These are phyloP conservation scores for Populus euphratica DNA, from an alignment of 345 rosid genomes.

Conservation along the genomic window DNA sequence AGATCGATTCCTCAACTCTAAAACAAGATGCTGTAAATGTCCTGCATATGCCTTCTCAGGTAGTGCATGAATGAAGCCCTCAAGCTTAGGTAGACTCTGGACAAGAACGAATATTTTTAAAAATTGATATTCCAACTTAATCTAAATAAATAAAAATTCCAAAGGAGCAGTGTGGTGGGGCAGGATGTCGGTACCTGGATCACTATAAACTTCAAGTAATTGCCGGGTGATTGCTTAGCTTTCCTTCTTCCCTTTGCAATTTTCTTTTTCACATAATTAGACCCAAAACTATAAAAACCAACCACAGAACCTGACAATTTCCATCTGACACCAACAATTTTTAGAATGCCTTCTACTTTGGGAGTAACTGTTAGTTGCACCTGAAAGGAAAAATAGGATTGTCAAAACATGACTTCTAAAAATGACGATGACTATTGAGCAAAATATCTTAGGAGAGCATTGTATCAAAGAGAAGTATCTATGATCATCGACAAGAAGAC, in stretches of 20 bases:
- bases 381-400: constrained; percentile 33
- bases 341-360: constrained; percentile 73
- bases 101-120: constrained; percentile 5
- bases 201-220: constrained; percentile 69
- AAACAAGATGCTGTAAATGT: constrained; percentile 62
- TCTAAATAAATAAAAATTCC: constrained; percentile 7
- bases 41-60: constrained; percentile 74
- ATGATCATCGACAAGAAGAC: background rate
- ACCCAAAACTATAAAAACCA: constrained; percentile 64
- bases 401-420: constrained; percentile 5
- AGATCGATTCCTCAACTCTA: constrained; percentile 72
- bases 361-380: constrained; percentile 88
- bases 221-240: constrained; percentile 41
- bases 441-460: background rate
- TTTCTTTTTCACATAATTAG: constrained; percentile 47
- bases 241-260: constrained; percentile 49
- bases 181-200: constrained; percentile 53
- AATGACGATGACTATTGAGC: background rate
- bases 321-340: constrained; percentile 89
- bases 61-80: constrained; percentile 56
- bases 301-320: constrained; percentile 72
- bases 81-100: constrained; percentile 86
- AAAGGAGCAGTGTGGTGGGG: background rate
- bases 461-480: background rate
- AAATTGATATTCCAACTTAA: constrained; percentile 6